Conservation (phyloP, 371 early-diverging fungal species). For the Mortierella sp. region DNA sequence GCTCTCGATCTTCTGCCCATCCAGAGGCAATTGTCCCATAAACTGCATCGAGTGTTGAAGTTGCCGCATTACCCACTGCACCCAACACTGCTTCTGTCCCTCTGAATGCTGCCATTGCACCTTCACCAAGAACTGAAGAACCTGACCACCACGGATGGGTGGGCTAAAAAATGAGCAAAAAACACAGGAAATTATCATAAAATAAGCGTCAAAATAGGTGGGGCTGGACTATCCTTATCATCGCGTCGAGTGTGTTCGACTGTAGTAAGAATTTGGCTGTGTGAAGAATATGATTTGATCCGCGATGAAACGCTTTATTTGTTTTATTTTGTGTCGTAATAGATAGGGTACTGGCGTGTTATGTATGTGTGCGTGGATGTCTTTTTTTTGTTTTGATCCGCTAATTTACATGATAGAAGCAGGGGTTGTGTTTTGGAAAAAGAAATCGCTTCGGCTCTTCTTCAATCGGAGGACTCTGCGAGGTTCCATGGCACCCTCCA, state of each 20-base stretch:
- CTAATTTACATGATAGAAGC: slow-evolving; percentile 48
- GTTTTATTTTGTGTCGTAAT: background rate
- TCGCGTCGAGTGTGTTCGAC: too few relatives aligned
- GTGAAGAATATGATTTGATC: too few relatives aligned
- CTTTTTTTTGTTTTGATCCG: background rate
- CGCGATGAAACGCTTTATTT: background rate
- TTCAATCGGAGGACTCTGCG: slow-evolving; percentile 31
- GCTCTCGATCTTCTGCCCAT: background rate
- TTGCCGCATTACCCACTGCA: slow-evolving; percentile 39
- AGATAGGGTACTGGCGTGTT: background rate
- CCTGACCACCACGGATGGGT: slow-evolving; percentile 54
- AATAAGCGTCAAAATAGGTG: too few relatives aligned
- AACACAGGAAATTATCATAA: too few relatives aligned
- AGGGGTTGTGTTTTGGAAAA: slow-evolving; percentile 54
- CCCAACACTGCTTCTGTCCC: slow-evolving; percentile 46
- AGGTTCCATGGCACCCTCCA: slow-evolving; percentile 10
- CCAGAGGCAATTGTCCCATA: slow-evolving; percentile 15
- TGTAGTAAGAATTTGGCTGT: too few relatives aligned
- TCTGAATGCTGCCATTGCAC: slow-evolving; percentile 40
- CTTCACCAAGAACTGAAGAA: slow-evolving; percentile 36
- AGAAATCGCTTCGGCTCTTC: slow-evolving; percentile 55
- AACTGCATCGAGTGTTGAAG: slow-evolving; percentile 37
- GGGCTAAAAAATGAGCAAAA: too few relatives aligned
- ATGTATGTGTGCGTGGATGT: background rate
- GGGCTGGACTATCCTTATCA: too few relatives aligned